Conservation (phyloP, 1,284 basidiomycete genomes). For the Cutaneotrichosporon sp. region DNA sequence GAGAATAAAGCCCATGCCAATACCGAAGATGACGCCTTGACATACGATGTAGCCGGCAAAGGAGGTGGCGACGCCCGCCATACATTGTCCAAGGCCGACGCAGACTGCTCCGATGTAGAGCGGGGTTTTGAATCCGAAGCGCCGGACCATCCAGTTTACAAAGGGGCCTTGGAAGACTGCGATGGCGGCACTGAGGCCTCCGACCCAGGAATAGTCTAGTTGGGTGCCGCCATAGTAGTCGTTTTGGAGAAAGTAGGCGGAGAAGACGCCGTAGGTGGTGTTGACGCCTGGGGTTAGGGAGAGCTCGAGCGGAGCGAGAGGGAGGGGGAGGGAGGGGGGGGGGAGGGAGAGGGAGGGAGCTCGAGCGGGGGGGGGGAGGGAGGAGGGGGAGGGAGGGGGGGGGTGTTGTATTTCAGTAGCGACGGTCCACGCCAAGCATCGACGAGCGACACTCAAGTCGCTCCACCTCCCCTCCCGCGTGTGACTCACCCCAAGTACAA, state of each 20-base stretch:
- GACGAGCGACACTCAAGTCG: too few species aligned
- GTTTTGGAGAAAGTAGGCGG: conserved; percentile 52
- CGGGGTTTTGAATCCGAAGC: conserved; percentile 45
- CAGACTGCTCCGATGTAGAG: conserved; percentile 40
- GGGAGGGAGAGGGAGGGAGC: too few species aligned
- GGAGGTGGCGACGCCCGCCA: conserved; percentile 35
- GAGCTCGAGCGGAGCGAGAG: too few species aligned
- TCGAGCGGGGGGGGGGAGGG: conserved; percentile 1
- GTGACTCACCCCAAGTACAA: conserved; percentile 42
- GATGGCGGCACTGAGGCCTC: conserved; percentile 50
- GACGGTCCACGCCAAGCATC: too few species aligned
- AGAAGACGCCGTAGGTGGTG: conserved; percentile 55
- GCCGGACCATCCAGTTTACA: conserved; percentile 47
- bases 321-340: not conserved
- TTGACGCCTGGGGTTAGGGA: conserved; percentile 48
- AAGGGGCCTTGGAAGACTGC: conserved; percentile 50
- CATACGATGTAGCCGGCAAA: conserved; percentile 39
- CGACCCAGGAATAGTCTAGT: conserved; percentile 55
- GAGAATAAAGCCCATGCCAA: conserved; percentile 39
- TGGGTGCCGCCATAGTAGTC: conserved; percentile 52
- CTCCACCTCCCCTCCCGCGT: too few species aligned
- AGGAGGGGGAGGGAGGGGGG: too few species aligned
- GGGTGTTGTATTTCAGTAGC: too few species aligned
- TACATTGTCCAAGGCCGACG: conserved; percentile 40
- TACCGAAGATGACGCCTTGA: conserved; percentile 45